Percentiles rank a stretch among this genome's conserved stretches.
These are phyloP conservation scores for Borealophlyctis nickersoniae DNA, from an alignment of 192 early-diverging fungal species.

Conservation along the genomic window DNA sequence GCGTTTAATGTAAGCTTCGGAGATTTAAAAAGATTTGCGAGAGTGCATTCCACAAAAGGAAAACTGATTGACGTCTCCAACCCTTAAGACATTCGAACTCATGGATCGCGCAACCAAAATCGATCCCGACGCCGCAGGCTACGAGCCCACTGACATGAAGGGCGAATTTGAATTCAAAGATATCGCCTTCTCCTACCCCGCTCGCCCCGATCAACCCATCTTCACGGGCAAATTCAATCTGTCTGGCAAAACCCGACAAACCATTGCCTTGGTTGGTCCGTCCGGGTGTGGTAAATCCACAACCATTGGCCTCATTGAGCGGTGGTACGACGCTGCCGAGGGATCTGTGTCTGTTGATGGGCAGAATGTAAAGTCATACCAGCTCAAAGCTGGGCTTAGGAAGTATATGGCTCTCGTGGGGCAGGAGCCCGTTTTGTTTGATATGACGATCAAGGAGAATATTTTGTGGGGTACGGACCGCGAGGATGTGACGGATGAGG, in stretches of 20 bases:
- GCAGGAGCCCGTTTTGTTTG: slow-evolving; percentile 89
- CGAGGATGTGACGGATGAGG: slow-evolving; percentile 54
- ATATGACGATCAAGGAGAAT: slow-evolving; percentile 81
- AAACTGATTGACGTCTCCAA: background rate
- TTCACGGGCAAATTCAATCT: slow-evolving; percentile 46
- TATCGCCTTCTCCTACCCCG: slow-evolving; percentile 68
- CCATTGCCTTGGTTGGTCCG: slow-evolving; percentile 79
- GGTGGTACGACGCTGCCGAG: slow-evolving; percentile 51
- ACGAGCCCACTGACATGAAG: slow-evolving; percentile 46
- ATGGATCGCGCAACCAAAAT: slow-evolving; percentile 65
- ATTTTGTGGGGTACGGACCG: slow-evolving; percentile 56
- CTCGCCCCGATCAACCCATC: slow-evolving; percentile 56
- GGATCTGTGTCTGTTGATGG: slow-evolving; percentile 64
- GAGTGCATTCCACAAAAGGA: background rate
- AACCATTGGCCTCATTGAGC: slow-evolving; percentile 14
- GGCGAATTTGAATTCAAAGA: slow-evolving; percentile 46
- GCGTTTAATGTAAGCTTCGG: slow-evolving; percentile 51
- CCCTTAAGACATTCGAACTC: slow-evolving; percentile 37
- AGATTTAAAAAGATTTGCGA: background rate
- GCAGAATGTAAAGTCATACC: slow-evolving; percentile 60
- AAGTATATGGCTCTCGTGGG: slow-evolving; percentile 76
- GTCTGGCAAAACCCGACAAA: slow-evolving; percentile 60
- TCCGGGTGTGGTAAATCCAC: slow-evolving; percentile 71
- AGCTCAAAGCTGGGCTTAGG: slow-evolving; percentile 67
- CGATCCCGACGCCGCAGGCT: slow-evolving; percentile 37